phyloP scores from a whole-genome alignment of 1,284 basidiomycete genomes.

The Microbotryum violaceum region DNA sequence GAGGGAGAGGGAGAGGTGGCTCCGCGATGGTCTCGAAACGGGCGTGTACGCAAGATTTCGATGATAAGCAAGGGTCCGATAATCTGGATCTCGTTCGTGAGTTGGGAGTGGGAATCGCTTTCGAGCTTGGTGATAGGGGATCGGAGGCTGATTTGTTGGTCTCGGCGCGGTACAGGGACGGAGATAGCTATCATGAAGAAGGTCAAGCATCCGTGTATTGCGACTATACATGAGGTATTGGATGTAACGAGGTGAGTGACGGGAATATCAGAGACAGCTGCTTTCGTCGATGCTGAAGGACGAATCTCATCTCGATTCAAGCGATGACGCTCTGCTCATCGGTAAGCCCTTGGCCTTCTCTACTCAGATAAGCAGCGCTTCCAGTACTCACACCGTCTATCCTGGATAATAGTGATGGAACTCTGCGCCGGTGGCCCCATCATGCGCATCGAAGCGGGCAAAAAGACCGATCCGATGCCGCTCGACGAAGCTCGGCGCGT shows the following conservation, averaged over 20 bases:
- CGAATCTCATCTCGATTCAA: constrained; percentile 25
- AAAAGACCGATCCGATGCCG: constrained; percentile 34
- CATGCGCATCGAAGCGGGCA: constrained; percentile 43
- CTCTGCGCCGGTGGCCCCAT: constrained; percentile 48
- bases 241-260: constrained; percentile 41
- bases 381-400: too few relatives aligned
- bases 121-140: too few relatives aligned
- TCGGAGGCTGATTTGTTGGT: neutral
- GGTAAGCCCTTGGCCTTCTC: constrained; percentile 36
- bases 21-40: neutral
- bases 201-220: constrained; percentile 40
- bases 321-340: constrained; percentile 49
- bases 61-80: constrained; percentile 20
- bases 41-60: constrained; percentile 2
- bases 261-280: neutral
- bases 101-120: neutral
- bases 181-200: constrained; percentile 39
- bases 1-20: constrained; percentile 19
- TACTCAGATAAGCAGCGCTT: neutral
- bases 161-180: constrained; percentile 6
- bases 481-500: constrained; percentile 44
- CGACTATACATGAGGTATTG: constrained; percentile 50
- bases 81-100: constrained; percentile 26
- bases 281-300: neutral
- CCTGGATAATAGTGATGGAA: constrained; percentile 41